A percentile compares a stretch with the other conserved stretches of the same genome.
These are phyloP conservation scores for Saturnispora serradocipensis DNA, from an alignment of 805 yeast genomes.

Conservation along the genomic window DNA sequence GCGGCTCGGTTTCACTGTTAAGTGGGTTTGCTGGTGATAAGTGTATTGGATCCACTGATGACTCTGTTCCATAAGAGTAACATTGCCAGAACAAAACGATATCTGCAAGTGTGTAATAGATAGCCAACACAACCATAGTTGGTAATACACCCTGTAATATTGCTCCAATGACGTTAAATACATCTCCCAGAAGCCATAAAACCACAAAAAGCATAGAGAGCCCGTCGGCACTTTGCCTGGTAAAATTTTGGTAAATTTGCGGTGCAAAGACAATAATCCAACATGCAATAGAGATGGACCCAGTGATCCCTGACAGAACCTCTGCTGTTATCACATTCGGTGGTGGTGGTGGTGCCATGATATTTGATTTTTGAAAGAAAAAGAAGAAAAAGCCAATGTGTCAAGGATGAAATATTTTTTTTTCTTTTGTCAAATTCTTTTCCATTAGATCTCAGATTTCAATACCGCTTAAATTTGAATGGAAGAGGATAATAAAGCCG, in stretches of 20 bases:
- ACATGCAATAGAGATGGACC: conserved; percentile 88
- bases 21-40: conserved; percentile 85
- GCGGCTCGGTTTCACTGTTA: conserved; percentile 45
- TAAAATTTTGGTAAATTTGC: conserved; percentile 86
- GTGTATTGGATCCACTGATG: conserved; percentile 61
- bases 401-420: neutral
- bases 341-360: conserved; percentile 54
- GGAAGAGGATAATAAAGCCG: neutral
- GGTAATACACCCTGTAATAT: conserved; percentile 83
- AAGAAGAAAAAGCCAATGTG: neutral
- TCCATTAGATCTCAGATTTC: neutral
- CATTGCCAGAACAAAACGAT: conserved; percentile 78
- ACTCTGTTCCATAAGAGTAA: conserved; percentile 61
- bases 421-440: neutral
- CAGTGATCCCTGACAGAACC: conserved; percentile 70
- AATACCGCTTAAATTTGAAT: neutral
- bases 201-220: conserved; percentile 77
- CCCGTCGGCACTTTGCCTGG: conserved; percentile 82
- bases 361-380: neutral
- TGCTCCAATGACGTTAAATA: conserved; percentile 89
- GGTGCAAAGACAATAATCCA: conserved; percentile 98
- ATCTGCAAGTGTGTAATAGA: conserved; percentile 90
- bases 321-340: conserved; percentile 58
- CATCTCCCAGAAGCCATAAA: conserved; percentile 89
- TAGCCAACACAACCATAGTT: conserved; percentile 87